Evolutionary conservation across 805 yeast genomes (phyloP), one percentile per base, ranked within the genome.

Genomic region (Cyberlindnera japonica): DNA sequence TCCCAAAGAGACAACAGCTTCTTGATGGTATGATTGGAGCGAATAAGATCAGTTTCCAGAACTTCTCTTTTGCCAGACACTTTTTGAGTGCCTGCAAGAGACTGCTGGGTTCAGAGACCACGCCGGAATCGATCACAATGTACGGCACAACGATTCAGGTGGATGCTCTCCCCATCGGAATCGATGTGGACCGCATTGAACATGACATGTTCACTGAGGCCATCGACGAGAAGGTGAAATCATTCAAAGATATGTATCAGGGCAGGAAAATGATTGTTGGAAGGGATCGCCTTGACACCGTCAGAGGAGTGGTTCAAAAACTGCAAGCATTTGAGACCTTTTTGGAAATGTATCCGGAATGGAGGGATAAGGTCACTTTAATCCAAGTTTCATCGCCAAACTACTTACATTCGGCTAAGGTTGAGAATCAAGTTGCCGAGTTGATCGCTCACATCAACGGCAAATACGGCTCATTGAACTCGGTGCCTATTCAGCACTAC

Each of bases 1-100:
- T 95, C 25, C 81, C 96, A 27, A 85, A 85, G 62, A 75, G 99
- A 50, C 72, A 79, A 41, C 83, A 85, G 55, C 67, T 93, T 36
- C 70, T 93, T 43, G 95, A 87, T 55, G 98, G 99, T 14, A 75
- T 93, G 75, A 73, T 93, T 35, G 98, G 98, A 18, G 79, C 96
- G 6, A 86, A 88, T 58, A 77, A 80, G 54, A 75, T 93, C 34
- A 89, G 84, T 9, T 88, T 93, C 65, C 99, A 93, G 61, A 79
- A 87, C 51, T 79, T 75, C 40, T 79, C 91, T 7, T 91, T 90
- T 67, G 80, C 88, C 32, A 75, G 96, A 51, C 99, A 93, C 67
- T 91, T 93, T 60, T 73, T 90, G 27, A 83, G 95, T 39, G 83
- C 96, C 44, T 87, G 96, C 59, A 77, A 95, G 21, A 75, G 99